phyloP scores from a whole-genome alignment of 2,329 filamentous ascomycete genomes.

The Nothomitra cinnamomea region DNA sequence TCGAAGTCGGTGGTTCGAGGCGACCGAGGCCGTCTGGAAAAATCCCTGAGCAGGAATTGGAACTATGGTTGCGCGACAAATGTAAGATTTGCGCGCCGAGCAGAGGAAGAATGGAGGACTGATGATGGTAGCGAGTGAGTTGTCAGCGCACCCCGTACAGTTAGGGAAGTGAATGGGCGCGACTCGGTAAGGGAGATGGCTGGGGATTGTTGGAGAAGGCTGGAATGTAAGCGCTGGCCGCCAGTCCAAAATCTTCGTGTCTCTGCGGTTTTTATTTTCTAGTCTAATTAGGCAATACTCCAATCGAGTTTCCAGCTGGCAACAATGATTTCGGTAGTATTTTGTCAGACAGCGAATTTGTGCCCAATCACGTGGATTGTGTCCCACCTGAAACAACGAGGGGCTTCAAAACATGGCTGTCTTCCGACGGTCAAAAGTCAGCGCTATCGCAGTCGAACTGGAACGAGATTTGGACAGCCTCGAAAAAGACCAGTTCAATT shows the following conservation, averaged over 20 bases:
- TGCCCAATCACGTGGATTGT: no score
- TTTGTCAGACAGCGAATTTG: no score
- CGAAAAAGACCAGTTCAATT: not conserved
- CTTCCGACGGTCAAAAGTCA: not conserved
- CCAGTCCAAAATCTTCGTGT: no score
- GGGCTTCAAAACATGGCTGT: not conserved
- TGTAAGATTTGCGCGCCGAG: not conserved
- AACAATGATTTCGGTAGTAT: no score
- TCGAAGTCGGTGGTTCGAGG: not conserved
- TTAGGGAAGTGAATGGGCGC: not conserved
- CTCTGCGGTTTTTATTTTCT: no score
- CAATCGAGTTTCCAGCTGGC: no score
- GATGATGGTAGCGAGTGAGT: slow-evolving; percentile 5
- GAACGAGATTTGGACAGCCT: not conserved
- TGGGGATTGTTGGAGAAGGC: not conserved
- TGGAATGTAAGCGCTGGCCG: no score
- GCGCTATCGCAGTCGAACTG: not conserved
- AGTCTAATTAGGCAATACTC: no score
- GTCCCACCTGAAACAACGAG: no score
- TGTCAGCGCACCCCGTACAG: not conserved
- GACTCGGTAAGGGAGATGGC: slow-evolving; percentile 2
- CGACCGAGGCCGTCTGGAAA: not conserved
- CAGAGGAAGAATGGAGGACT: not conserved
- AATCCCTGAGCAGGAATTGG: not conserved
- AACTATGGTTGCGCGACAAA: not conserved